Conservation (phyloP, 2,329 filamentous ascomycete genomes). For the Xylariomycetidae sp. region DNA sequence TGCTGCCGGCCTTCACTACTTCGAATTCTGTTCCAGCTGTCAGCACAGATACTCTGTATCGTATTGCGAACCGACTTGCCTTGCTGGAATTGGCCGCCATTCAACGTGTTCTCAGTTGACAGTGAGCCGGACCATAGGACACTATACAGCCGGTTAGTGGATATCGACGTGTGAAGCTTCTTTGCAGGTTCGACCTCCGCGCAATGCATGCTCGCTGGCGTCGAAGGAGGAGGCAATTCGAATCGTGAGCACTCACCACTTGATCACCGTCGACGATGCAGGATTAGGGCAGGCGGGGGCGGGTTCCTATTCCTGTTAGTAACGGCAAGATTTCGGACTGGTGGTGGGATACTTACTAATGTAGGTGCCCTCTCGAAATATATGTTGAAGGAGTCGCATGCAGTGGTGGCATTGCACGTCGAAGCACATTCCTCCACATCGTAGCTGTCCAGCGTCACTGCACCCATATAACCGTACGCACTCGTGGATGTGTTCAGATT, state of each 20-base stretch:
- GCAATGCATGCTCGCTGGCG: no score
- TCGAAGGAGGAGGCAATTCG: no score
- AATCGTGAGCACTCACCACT: no score
- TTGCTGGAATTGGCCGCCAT: conserved; percentile 3
- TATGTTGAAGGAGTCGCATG: conserved; percentile 9
- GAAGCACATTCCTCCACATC: conserved; percentile 2
- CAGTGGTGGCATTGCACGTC: conserved; percentile 3
- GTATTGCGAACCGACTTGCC: no score
- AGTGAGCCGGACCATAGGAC: conserved; percentile 5
- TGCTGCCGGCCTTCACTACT: conserved; percentile 10
- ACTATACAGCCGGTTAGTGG: no score
- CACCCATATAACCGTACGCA: conserved; percentile 7
- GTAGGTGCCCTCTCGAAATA: conserved; percentile 10
- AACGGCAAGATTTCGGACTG: neutral
- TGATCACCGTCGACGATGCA: conserved; percentile 7
- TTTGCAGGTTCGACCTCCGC: no score
- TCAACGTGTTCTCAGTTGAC: conserved; percentile 3
- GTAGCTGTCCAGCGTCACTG: conserved; percentile 4
- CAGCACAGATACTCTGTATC: no score
- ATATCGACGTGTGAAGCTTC: no score
- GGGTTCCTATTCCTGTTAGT: conserved; percentile 2
- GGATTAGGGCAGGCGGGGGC: conserved; percentile 5
- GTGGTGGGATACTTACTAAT: conserved; percentile 1
- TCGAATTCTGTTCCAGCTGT: no score
- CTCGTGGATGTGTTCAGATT: conserved; percentile 5